These are phyloP conservation scores for Emergomyces orientalis DNA, from an alignment of 2,329 filamentous ascomycete species.

Conservation along the genomic window DNA sequence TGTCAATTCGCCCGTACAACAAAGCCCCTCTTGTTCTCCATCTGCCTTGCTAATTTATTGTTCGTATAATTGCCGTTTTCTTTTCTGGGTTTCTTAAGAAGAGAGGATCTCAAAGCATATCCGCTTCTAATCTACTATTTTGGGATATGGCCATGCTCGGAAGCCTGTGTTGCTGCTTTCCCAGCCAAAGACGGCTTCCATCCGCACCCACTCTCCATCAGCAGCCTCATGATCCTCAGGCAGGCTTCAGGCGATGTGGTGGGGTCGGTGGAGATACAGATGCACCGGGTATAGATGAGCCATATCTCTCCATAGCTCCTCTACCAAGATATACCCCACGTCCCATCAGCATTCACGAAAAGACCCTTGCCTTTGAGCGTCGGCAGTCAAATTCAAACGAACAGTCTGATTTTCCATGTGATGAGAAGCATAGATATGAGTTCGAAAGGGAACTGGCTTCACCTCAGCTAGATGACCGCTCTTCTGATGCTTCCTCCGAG, in stretches of 20 bases:
- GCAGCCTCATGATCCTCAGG: conserved; percentile 4
- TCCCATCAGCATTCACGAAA: conserved; percentile 32
- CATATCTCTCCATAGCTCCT: conserved; percentile 27
- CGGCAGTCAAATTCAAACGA: conserved; percentile 17
- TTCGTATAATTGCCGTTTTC: background rate
- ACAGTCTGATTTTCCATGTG: conserved; percentile 14
- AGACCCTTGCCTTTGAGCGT: conserved; percentile 25
- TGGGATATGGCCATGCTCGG: conserved; percentile 20
- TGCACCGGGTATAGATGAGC: conserved; percentile 18
- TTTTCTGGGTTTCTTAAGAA: background rate
- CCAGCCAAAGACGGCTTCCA: conserved; percentile 9
- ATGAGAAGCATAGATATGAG: conserved; percentile 26
- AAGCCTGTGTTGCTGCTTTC: conserved; percentile 21
- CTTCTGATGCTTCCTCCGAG: conserved; percentile 33
- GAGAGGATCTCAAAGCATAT: background rate
- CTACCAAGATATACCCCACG: conserved; percentile 35
- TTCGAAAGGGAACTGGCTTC: conserved; percentile 17
- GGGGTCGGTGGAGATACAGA: conserved; percentile 6
- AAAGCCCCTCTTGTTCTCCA: background rate
- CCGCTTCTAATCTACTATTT: background rate
- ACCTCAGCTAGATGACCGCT: conserved; percentile 20
- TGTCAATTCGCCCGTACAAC: background rate
- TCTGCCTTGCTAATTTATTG: background rate
- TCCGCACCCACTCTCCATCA: conserved; percentile 1
- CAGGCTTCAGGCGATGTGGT: conserved; percentile 13